Conservation (phyloP, 2,329 filamentous ascomycete genomes). For the Acarospora socialis region DNA sequence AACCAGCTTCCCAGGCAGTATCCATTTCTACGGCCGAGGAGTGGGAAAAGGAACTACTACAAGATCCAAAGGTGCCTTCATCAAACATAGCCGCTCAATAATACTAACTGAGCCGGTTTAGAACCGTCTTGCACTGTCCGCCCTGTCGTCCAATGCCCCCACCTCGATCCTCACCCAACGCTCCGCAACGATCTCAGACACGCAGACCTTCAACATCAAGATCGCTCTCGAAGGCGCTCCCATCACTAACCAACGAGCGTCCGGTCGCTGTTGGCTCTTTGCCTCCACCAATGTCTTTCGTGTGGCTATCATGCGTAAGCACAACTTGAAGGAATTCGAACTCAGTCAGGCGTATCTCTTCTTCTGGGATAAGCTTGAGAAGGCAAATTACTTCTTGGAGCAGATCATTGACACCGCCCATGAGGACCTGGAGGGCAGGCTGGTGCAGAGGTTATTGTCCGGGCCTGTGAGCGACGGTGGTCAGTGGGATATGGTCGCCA, state of each 20-base stretch:
- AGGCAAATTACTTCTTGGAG: slow-evolving; percentile 79
- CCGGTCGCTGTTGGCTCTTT: slow-evolving; percentile 83
- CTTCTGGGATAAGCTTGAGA: slow-evolving; percentile 91
- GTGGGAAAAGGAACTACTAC: slow-evolving; percentile 49
- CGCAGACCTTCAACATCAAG: slow-evolving; percentile 69
- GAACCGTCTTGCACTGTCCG: slow-evolving; percentile 61
- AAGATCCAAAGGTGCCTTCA: slow-evolving; percentile 47
- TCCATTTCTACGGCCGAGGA: slow-evolving; percentile 36
- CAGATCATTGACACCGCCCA: slow-evolving; percentile 61
- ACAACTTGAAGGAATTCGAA: slow-evolving; percentile 65
- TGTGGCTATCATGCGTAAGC: slow-evolving; percentile 72
- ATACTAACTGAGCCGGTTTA: slow-evolving; percentile 13
- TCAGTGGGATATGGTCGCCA: slow-evolving; percentile 86
- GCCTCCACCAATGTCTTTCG: slow-evolving; percentile 85
- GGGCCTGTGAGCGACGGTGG: slow-evolving; percentile 67
- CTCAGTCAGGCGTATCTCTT: slow-evolving; percentile 80
- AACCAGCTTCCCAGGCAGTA: slow-evolving; percentile 27
- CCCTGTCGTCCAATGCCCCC: slow-evolving; percentile 54
- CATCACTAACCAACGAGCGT: slow-evolving; percentile 70
- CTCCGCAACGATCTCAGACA: slow-evolving; percentile 49
- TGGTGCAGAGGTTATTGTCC: slow-evolving; percentile 55
- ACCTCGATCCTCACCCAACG: slow-evolving; percentile 51
- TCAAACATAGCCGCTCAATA: slow-evolving; percentile 3
- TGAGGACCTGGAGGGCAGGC: slow-evolving; percentile 55
- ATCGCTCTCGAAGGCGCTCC: slow-evolving; percentile 71